phyloP scores from a whole-genome alignment of 1,284 basidiomycete species.

The Prillingera fragicola region DNA sequence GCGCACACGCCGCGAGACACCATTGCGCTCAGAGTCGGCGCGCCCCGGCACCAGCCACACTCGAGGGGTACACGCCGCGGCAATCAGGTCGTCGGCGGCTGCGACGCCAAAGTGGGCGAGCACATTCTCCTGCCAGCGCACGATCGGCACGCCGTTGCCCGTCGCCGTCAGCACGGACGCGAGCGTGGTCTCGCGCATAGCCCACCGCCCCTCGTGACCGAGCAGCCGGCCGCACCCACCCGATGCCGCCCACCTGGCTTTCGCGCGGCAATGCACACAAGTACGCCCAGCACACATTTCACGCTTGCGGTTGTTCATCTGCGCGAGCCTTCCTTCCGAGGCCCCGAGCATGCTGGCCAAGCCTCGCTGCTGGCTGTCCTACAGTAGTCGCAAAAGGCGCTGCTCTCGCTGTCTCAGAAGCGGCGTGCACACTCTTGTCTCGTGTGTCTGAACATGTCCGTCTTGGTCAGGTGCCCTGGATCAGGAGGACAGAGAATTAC shows the following conservation, averaged over 20 bases:
- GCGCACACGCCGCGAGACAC: conserved; percentile 11
- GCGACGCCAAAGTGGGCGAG: conserved; percentile 4
- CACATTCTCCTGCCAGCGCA: conserved; percentile 7
- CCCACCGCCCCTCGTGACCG: conserved; percentile 16
- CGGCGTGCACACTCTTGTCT: too few species aligned
- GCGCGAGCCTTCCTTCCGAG: too few species aligned
- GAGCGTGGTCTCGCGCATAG: conserved; percentile 11
- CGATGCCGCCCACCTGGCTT: conserved; percentile 6
- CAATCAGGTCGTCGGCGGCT: conserved; percentile 6
- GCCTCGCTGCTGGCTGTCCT: too few species aligned
- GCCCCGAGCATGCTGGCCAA: too few species aligned
- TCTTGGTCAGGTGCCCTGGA: too few species aligned
- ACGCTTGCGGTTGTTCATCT: too few species aligned
- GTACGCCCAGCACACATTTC: too few species aligned
- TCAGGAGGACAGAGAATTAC: too few species aligned
- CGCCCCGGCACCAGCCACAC: neutral
- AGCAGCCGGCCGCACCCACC: conserved; percentile 18
- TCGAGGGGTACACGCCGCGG: neutral
- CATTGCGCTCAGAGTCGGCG: conserved; percentile 15
- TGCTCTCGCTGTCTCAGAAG: too few species aligned
- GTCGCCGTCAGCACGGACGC: conserved; percentile 8
- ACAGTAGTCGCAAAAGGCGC: too few species aligned
- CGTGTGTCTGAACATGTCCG: too few species aligned
- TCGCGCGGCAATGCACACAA: too few species aligned
- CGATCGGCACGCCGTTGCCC: conserved; percentile 6